Percentiles rank a stretch among this genome's conserved stretches.
Evolutionary conservation across 176 grass and related monocot species (phyloP).

Genomic region (Triticum monococcum): DNA sequence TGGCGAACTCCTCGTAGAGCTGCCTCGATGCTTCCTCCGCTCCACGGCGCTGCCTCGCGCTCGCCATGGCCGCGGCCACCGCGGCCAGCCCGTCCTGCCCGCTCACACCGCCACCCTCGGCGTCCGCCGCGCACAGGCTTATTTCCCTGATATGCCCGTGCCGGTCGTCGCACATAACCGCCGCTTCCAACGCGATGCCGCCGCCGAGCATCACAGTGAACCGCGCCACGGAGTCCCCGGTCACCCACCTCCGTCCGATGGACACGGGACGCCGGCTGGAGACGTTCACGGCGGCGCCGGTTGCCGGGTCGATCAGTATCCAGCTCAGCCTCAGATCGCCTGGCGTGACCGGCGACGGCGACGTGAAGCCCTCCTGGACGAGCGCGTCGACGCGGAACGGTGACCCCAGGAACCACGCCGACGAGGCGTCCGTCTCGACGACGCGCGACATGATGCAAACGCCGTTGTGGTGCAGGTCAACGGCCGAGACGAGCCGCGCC

Average conservation of each 20-base stretch:
- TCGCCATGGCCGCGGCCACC: constrained; percentile 27
- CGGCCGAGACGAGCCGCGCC: constrained; percentile 50
- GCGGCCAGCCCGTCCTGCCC: constrained; percentile 37
- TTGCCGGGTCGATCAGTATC: constrained; percentile 55
- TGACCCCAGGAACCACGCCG: constrained; percentile 53
- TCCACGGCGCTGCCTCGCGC: constrained; percentile 9
- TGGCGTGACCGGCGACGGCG: constrained; percentile 12
- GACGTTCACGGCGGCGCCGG: constrained; percentile 44
- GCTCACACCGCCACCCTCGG: constrained; percentile 32
- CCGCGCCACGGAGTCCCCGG: constrained; percentile 46
- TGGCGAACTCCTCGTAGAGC: constrained; percentile 45
- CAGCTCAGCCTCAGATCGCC: constrained; percentile 53
- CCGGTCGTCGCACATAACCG: constrained; percentile 55
- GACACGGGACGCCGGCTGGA: constrained; percentile 53
- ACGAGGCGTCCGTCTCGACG: constrained; percentile 51
- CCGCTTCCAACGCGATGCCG: constrained; percentile 30
- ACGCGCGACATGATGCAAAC: constrained; percentile 46
- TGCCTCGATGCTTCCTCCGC: constrained; percentile 5
- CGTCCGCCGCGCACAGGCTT: constrained; percentile 44
- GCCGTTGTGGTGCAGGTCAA: constrained; percentile 53
- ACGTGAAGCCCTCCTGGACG: constrained; percentile 25
- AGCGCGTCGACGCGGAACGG: constrained; percentile 64
- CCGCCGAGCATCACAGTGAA: constrained; percentile 49
- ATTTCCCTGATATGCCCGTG: constrained; percentile 51
- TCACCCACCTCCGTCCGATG: constrained; percentile 60